Conservation (phyloP, 768 basidiomycete species). For the Amanita pseudoporphyria region DNA sequence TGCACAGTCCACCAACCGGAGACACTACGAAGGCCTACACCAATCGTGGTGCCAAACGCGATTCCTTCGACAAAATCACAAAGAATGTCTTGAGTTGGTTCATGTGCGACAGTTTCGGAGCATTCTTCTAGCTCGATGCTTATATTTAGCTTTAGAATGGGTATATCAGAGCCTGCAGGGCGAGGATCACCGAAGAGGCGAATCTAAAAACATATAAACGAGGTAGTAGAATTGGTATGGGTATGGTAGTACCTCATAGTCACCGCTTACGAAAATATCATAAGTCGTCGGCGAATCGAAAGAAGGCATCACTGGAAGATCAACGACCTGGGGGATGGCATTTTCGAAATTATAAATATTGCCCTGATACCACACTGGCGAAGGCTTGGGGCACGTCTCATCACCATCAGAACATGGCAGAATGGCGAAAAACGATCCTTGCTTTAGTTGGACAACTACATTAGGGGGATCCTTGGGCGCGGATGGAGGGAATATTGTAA, state of each 20-base stretch:
- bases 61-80: conserved; percentile 69
- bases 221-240: background rate
- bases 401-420: conserved; percentile 28
- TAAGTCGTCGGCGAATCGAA: conserved; percentile 38
- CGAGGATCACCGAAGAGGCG: conserved; percentile 75
- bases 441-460: conserved; percentile 51
- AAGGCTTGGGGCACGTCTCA: conserved; percentile 10
- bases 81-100: conserved; percentile 42
- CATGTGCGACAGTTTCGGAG: conserved; percentile 24
- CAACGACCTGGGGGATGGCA: conserved; percentile 37
- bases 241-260: conserved; percentile 53
- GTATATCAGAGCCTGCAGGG: conserved; percentile 28
- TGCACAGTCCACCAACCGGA: conserved; percentile 48
- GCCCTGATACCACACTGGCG: conserved; percentile 65
- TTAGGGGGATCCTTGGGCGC: conserved; percentile 23
- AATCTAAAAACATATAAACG: conserved; percentile 37
- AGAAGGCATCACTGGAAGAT: conserved; percentile 39
- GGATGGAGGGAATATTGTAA: conserved; percentile 46
- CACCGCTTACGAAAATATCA: conserved; percentile 65
- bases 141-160: conserved; percentile 48
- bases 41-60: conserved; percentile 63
- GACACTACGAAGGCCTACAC: conserved; percentile 48
- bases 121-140: conserved; percentile 31
- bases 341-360: conserved; percentile 72
- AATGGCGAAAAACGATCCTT: conserved; percentile 71